These are phyloP conservation scores for Cucurbitaria berberidis DNA, from an alignment of 2,329 filamentous ascomycete genomes.

Conservation along the genomic window DNA sequence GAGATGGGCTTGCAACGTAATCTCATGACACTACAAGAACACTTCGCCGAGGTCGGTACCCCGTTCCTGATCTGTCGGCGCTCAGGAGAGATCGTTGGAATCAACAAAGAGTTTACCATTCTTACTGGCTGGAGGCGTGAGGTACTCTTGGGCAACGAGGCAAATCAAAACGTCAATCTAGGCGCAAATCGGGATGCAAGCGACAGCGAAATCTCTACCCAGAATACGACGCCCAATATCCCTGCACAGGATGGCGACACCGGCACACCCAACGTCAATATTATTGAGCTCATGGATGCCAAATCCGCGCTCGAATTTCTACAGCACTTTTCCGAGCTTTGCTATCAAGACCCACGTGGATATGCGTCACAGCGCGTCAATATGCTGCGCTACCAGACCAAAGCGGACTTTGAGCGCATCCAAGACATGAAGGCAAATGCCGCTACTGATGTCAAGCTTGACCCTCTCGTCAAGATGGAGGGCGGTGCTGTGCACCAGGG, in stretches of 20 bases:
- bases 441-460: conserved; percentile 28
- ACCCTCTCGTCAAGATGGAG: conserved; percentile 40
- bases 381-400: conserved; percentile 80
- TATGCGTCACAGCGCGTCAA: conserved; percentile 84
- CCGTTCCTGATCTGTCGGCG: conserved; percentile 91
- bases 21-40: conserved; percentile 89
- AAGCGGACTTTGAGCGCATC: conserved; percentile 43
- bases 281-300: conserved; percentile 91
- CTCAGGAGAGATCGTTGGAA: conserved; percentile 91
- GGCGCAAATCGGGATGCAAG: conserved; percentile 56
- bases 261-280: conserved; percentile 76
- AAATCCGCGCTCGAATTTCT: conserved; percentile 94
- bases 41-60: conserved; percentile 84
- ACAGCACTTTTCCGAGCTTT: conserved; percentile 90
- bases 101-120: conserved; percentile 96
- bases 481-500: conserved; percentile 54
- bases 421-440: conserved; percentile 32
- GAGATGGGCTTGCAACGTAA: conserved; percentile 96
- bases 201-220: conserved; percentile 48
- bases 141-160: conserved; percentile 82
- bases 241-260: conserved; percentile 42
- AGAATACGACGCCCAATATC: conserved; percentile 56
- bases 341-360: conserved; percentile 88
- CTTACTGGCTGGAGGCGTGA: conserved; percentile 94
- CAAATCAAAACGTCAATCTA: conserved; percentile 85